These are phyloP conservation scores for Colletotrichum eremochloae DNA, from an alignment of 2,329 filamentous ascomycete species.

Conservation along the genomic window DNA sequence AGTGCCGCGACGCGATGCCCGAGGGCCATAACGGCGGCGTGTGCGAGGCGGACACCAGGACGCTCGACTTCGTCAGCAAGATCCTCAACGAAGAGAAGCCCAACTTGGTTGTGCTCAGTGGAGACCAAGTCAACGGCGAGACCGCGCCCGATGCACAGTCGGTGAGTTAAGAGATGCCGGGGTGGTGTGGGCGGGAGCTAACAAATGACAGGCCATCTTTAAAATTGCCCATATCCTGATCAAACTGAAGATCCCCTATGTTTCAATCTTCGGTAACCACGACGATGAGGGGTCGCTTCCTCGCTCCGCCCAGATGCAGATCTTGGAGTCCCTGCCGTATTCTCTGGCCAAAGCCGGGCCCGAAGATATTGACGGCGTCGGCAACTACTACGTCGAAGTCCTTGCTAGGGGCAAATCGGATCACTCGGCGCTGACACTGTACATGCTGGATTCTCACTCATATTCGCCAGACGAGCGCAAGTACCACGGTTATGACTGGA, in stretches of 20 bases:
- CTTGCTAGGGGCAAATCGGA: slow-evolving; percentile 82
- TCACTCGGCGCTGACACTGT: slow-evolving; percentile 94
- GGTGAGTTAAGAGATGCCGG: slow-evolving; percentile 58
- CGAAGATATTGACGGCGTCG: slow-evolving; percentile 86
- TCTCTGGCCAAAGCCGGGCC: slow-evolving; percentile 90
- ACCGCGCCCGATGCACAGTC: slow-evolving; percentile 92
- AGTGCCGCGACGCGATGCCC: slow-evolving; percentile 88
- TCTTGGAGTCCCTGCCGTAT: slow-evolving; percentile 89
- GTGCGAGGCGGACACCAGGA: slow-evolving; percentile 93
- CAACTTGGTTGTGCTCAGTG: slow-evolving; percentile 90
- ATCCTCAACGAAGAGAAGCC: slow-evolving; percentile 94
- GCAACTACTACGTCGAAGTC: slow-evolving; percentile 95
- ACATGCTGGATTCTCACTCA: slow-evolving; percentile 91
- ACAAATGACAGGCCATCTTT: slow-evolving; percentile 78
- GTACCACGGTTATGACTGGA: slow-evolving; percentile 96
- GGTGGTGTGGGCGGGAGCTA: slow-evolving; percentile 11
- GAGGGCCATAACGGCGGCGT: slow-evolving; percentile 77
- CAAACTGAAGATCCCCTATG: slow-evolving; percentile 90
- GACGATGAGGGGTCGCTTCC: slow-evolving; percentile 90
- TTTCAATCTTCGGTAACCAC: slow-evolving; percentile 96
- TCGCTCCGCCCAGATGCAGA: slow-evolving; percentile 83
- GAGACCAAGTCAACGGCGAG: slow-evolving; percentile 96
- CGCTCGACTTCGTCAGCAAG: slow-evolving; percentile 86
- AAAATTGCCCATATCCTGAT: slow-evolving; percentile 90
- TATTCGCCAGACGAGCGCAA: slow-evolving; percentile 91